Evolutionary conservation across 495 filamentous ascomycete genomes (phyloP).

Genomic region (Penicillium atrosanguineum): DNA sequence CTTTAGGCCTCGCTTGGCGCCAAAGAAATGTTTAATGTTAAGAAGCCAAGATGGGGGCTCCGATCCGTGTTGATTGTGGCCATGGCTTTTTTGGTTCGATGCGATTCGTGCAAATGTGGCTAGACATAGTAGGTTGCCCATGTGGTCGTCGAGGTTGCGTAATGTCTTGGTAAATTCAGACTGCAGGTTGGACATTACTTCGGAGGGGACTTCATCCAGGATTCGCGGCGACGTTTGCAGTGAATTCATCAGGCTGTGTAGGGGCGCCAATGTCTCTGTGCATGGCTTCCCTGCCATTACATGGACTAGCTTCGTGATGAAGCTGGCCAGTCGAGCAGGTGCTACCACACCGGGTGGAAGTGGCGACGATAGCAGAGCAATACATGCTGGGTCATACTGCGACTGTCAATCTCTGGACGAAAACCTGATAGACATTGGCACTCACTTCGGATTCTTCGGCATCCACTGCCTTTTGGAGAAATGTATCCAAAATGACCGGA

Average conservation of each 20-base stretch:
- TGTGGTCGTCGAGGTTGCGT: constrained; percentile 44
- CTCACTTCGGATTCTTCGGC: constrained; percentile 35
- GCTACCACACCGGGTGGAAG: constrained; percentile 31
- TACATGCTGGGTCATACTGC: constrained; percentile 40
- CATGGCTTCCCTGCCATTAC: constrained; percentile 34
- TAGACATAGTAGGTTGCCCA: constrained; percentile 49
- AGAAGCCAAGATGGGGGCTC: constrained; percentile 31
- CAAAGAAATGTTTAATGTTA: constrained; percentile 48
- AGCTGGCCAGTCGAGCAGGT: constrained; percentile 41
- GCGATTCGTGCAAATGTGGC: constrained; percentile 47
- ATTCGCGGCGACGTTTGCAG: constrained; percentile 29
- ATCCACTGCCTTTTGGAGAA: constrained; percentile 37
- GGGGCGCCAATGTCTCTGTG: constrained; percentile 39
- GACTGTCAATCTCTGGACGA: too few relatives aligned
- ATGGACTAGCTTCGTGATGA: constrained; percentile 37
- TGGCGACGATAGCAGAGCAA: constrained; percentile 41
- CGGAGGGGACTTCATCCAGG: constrained; percentile 33
- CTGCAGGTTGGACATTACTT: constrained; percentile 45
- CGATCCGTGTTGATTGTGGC: constrained; percentile 13
- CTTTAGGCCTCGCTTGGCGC: constrained; percentile 47
- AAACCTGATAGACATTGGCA: neutral
- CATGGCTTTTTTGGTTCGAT: constrained; percentile 11
- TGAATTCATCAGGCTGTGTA: constrained; percentile 40
- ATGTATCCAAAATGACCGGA: constrained; percentile 40
- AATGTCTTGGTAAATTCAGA: constrained; percentile 44